phyloP scores from a whole-genome alignment of 225 moss, liverwort and hornwort species.

The Thuidium tamariscinum region DNA sequence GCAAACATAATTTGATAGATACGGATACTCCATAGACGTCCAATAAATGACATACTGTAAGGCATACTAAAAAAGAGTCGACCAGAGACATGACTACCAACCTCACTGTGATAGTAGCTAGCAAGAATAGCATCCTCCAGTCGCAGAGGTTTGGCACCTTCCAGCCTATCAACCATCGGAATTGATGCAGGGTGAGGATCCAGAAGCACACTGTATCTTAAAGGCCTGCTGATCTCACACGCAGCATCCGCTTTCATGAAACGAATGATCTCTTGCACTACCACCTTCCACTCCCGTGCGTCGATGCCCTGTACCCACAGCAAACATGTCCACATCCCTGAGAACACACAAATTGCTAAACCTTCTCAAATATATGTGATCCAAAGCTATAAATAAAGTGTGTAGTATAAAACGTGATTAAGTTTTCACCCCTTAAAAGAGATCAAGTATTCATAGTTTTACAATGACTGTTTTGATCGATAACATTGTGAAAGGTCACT shows the following conservation, averaged over 20 bases:
- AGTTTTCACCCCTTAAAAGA: neutral
- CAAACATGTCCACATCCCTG: neutral
- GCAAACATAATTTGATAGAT: neutral
- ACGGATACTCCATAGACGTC: neutral
- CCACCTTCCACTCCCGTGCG: conserved; percentile 84
- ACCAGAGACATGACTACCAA: neutral
- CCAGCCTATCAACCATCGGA: conserved; percentile 24
- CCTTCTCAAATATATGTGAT: neutral
- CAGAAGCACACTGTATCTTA: conserved; percentile 85
- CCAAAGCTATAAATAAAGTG: neutral
- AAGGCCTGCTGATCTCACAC: conserved; percentile 77
- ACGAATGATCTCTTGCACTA: conserved; percentile 75
- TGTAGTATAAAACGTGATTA: neutral
- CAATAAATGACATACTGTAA: neutral
- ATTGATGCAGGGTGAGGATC: conserved; percentile 67
- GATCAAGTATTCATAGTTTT: neutral
- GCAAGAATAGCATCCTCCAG: conserved; percentile 92
- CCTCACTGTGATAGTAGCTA: conserved; percentile 93
- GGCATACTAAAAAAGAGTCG: neutral
- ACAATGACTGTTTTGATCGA: neutral
- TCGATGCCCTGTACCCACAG: conserved; percentile 60
- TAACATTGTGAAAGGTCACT: neutral
- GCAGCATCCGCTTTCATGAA: conserved; percentile 89
- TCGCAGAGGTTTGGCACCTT: conserved; percentile 48
- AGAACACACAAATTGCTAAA: neutral